These are phyloP conservation scores for Pythium pectinolyticum DNA, from an alignment of 352 stramenopile genomes.

Conservation along the genomic window DNA sequence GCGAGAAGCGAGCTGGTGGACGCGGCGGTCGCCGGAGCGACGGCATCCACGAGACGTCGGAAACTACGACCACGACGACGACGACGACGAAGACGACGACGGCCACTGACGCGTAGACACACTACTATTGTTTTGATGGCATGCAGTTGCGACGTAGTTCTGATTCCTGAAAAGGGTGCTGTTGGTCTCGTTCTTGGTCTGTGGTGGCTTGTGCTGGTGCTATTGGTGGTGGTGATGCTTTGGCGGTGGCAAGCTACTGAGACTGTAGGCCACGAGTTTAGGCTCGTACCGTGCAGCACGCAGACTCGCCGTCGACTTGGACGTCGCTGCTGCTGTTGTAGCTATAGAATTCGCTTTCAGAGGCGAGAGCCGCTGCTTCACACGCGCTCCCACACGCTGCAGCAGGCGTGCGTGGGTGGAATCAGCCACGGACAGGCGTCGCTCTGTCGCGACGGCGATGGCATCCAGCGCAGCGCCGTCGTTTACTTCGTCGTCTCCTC, in stretches of 20 bases:
- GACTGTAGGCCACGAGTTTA: constrained; percentile 47
- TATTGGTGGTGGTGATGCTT: constrained; percentile 8
- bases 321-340: background rate
- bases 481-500: background rate
- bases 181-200: no score
- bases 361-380: constrained; percentile 27
- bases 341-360: no score
- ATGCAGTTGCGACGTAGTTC: no score
- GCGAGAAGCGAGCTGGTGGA: background rate
- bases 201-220: no score
- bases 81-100: background rate
- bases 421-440: constrained; percentile 8
- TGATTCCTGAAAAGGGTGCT: no score
- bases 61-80: background rate
- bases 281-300: constrained; percentile 31
- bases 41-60: background rate
- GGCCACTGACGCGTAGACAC: background rate
- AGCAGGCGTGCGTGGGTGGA: background rate
- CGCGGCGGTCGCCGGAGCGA: background rate
- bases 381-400: constrained; percentile 15
- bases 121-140: background rate
- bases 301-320: constrained; percentile 25
- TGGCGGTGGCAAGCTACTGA: constrained; percentile 36
- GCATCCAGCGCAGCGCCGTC: constrained; percentile 8
- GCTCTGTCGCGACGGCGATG: constrained; percentile 20